These are phyloP conservation scores for Dichotomocladium elegans DNA, from an alignment of 371 early-diverging fungal genomes.

Conservation along the genomic window DNA sequence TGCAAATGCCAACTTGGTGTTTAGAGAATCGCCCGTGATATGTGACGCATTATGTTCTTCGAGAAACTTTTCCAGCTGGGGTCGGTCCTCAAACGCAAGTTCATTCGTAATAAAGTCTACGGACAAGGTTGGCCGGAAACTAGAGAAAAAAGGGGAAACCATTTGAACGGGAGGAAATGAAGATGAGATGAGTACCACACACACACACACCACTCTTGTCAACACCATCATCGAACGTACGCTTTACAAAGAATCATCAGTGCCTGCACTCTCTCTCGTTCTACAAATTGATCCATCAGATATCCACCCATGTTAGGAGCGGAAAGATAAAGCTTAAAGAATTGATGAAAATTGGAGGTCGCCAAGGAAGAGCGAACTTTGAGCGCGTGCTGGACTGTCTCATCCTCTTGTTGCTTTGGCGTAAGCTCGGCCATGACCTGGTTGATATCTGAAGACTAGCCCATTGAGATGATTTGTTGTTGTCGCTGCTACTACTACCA, in stretches of 20 bases:
- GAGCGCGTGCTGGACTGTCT: slow-evolving; percentile 80
- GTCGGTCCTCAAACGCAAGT: slow-evolving; percentile 44
- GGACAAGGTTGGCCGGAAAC: slow-evolving; percentile 28
- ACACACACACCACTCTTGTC: background rate
- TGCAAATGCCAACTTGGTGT: slow-evolving; percentile 53
- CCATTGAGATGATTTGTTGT: background rate
- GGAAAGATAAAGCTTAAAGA: slow-evolving; percentile 71
- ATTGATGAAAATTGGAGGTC: slow-evolving; percentile 74
- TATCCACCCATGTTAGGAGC: slow-evolving; percentile 86
- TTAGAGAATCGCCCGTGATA: slow-evolving; percentile 26
- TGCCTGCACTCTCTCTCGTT: slow-evolving; percentile 79
- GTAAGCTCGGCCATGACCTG: slow-evolving; percentile 65
- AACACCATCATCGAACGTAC: slow-evolving; percentile 39
- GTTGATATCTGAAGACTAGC: slow-evolving; percentile 61
- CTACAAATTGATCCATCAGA: slow-evolving; percentile 88
- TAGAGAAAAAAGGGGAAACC: too few relatives aligned
- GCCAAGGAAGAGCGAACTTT: slow-evolving; percentile 74
- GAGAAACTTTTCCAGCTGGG: slow-evolving; percentile 48
- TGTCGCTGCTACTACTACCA: background rate
- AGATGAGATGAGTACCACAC: too few relatives aligned
- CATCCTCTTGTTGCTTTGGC: slow-evolving; percentile 49
- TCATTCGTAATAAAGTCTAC: slow-evolving; percentile 44
- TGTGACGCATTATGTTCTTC: slow-evolving; percentile 22
- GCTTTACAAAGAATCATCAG: slow-evolving; percentile 66
- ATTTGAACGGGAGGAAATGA: too few relatives aligned